Percentiles rank a stretch among this genome's conserved stretches.
These are phyloP conservation scores for Akanthomyces lecanii DNA, from an alignment of 2,329 filamentous ascomycete species.

Conservation along the genomic window DNA sequence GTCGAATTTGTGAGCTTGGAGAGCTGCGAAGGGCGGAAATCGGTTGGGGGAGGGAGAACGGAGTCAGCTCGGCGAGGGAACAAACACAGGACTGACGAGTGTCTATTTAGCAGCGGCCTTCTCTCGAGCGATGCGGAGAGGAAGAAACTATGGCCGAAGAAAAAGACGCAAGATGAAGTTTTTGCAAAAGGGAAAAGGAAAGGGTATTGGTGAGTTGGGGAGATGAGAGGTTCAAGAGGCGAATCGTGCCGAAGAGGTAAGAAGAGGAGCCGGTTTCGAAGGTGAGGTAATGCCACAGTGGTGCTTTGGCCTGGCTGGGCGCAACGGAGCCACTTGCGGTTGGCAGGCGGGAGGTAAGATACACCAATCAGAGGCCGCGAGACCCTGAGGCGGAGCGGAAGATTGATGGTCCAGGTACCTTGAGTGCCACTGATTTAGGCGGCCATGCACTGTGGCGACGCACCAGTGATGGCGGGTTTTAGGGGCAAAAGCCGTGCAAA, in stretches of 20 bases:
- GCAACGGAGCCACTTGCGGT: not conserved
- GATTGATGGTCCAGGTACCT: slow-evolving; percentile 30
- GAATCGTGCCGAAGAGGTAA: slow-evolving; percentile 11
- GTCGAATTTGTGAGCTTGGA: slow-evolving; percentile 28
- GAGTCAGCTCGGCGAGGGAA: slow-evolving; percentile 7
- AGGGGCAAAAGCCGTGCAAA: not conserved
- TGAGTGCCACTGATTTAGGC: slow-evolving; percentile 21
- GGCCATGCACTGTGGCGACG: slow-evolving; percentile 14
- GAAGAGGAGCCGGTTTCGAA: slow-evolving; percentile 15
- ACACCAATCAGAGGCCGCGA: slow-evolving; percentile 33
- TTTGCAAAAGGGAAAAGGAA: not conserved
- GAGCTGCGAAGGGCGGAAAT: slow-evolving; percentile 24
- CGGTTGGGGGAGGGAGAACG: slow-evolving; percentile 23
- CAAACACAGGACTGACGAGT: slow-evolving; percentile 12
- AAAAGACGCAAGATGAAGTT: not conserved
- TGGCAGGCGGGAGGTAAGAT: slow-evolving; percentile 17
- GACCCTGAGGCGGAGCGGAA: slow-evolving; percentile 32
- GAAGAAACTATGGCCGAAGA: not conserved
- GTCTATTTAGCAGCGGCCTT: not conserved
- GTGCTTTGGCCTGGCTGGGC: not conserved
- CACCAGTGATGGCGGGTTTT: not conserved
- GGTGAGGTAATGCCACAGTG: slow-evolving; percentile 19
- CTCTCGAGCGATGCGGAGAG: slow-evolving; percentile 7
- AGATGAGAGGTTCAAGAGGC: slow-evolving; percentile 19
- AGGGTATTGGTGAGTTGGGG: slow-evolving; percentile 4